These are phyloP conservation scores for Cladosporium cucumerinum DNA, from an alignment of 2,329 filamentous ascomycete species.

Conservation along the genomic window DNA sequence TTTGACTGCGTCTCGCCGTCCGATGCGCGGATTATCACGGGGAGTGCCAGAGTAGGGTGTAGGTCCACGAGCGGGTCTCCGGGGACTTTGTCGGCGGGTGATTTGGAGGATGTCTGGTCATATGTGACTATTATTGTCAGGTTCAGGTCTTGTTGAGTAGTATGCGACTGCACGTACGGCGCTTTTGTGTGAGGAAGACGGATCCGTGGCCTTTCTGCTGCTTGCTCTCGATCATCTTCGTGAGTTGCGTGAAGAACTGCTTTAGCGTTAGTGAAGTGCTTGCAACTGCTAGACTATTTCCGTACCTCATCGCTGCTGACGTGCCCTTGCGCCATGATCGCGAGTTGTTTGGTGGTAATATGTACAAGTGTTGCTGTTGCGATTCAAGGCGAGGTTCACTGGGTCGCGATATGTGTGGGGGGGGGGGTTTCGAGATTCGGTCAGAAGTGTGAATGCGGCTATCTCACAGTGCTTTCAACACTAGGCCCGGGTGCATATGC, in stretches of 20 bases:
- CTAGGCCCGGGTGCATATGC: background rate
- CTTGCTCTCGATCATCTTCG: conserved; percentile 63
- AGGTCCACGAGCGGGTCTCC: conserved; percentile 60
- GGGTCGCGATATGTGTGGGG: conserved; percentile 6
- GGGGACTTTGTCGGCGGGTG: conserved; percentile 36
- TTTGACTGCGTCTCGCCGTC: conserved; percentile 62
- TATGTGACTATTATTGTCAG: conserved; percentile 38
- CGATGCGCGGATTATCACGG: conserved; percentile 77
- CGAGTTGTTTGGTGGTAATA: background rate
- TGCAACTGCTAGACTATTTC: background rate
- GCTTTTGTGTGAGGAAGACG: conserved; percentile 73
- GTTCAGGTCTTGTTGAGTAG: background rate
- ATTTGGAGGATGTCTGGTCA: conserved; percentile 38
- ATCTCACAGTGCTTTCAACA: background rate
- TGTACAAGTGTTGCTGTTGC: background rate
- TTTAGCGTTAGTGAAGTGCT: background rate
- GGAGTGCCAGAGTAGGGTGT: conserved; percentile 56
- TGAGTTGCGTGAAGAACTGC: conserved; percentile 71
- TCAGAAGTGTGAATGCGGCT: background rate
- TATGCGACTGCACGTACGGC: conserved; percentile 52
- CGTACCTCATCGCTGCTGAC: conserved; percentile 61
- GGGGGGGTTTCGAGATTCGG: background rate
- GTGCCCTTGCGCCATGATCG: conserved; percentile 49
- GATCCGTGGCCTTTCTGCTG: conserved; percentile 70
- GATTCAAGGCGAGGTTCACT: background rate